Evolutionary conservation across 1,284 basidiomycete genomes (phyloP), one percentile per base, ranked within the genome.

Genomic region (Volvariella volvacea): DNA sequence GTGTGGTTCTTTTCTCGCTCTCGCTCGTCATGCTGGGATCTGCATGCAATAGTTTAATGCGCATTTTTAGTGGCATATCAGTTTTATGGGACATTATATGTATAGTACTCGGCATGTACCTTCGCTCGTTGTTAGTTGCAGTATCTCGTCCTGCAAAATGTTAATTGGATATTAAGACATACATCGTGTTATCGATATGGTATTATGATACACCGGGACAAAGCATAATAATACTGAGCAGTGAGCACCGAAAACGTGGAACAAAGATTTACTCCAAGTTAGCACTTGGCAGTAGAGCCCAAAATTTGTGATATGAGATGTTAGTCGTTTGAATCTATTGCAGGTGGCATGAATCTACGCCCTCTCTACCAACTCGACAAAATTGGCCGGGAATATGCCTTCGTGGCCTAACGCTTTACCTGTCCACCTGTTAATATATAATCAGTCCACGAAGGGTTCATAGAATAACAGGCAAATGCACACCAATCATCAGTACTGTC

Each of bases 401-500:
- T 71, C 60, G 36, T 60, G 57, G 19, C 65, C 66, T 16, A 67
- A 52, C 4, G 71, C 45, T 52, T 71, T 78, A 20, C 79, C 88
- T 14, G 70, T 83, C 86, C 86, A 91, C 85, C 85, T 86, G 47
- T n/a, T 43, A 42, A 30, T 34, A 47, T 48, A n/a, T 44, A 44
- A 42, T 37, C 30, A 25, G 32, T 31, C 7, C 17, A 32, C 37
- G 34, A 22, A 19, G 7, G 16, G 41, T 20, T 17, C 10, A 42
- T 37, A 45, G 37, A 17, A 16, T 30, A 14, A 19, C 42, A 58
- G 25, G 25, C n/a, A n/a, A 28, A 6, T 28, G 12, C 70, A 47
- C 54, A 85, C 90, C 90, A 93, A 51, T 91, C 85, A 57, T 91
- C 82, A 15, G 71, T 80, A 34, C 76, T 88, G 32, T 83, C 75